These are phyloP conservation scores for Ilyonectria destructans DNA, from an alignment of 2,329 filamentous ascomycete species.

Conservation along the genomic window DNA sequence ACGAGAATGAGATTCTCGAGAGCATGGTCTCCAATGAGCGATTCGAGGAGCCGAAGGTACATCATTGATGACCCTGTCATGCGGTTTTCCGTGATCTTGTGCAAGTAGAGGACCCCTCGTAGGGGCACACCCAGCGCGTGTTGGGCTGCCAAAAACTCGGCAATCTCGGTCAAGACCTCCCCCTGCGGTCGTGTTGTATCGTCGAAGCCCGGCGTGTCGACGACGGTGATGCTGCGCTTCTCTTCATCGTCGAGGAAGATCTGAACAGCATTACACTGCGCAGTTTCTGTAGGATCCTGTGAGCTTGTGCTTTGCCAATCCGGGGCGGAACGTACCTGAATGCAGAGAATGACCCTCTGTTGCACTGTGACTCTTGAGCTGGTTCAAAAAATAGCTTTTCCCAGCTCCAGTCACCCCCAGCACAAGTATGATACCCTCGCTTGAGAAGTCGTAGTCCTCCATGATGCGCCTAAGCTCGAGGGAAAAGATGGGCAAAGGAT, in stretches of 20 bases:
- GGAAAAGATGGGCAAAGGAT: no score
- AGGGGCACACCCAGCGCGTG: constrained; percentile 11
- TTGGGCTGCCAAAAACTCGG: constrained; percentile 4
- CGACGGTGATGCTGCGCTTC: constrained; percentile 17
- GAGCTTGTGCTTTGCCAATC: not conserved
- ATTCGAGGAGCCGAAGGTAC: constrained; percentile 13
- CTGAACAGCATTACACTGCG: constrained; percentile 7
- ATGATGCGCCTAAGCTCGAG: not conserved
- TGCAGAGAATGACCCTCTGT: constrained; percentile 23
- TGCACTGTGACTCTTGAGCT: constrained; percentile 23
- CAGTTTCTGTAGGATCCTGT: not conserved
- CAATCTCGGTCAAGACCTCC: constrained; percentile 23
- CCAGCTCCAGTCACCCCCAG: constrained; percentile 28
- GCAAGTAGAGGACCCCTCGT: constrained; percentile 18
- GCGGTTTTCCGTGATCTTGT: constrained; percentile 24
- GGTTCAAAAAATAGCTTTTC: constrained; percentile 33
- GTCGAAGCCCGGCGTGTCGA: constrained; percentile 39
- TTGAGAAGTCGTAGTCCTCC: constrained; percentile 18
- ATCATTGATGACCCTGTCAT: constrained; percentile 18
- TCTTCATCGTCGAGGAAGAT: constrained; percentile 19
- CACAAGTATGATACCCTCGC: constrained; percentile 26
- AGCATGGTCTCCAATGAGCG: constrained; percentile 16
- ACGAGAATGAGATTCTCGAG: constrained; percentile 24
- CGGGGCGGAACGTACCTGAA: constrained; percentile 7
- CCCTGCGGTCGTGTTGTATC: constrained; percentile 27